Conservation (phyloP, 805 yeast genomes). For the Jamesozyma gamospora region DNA sequence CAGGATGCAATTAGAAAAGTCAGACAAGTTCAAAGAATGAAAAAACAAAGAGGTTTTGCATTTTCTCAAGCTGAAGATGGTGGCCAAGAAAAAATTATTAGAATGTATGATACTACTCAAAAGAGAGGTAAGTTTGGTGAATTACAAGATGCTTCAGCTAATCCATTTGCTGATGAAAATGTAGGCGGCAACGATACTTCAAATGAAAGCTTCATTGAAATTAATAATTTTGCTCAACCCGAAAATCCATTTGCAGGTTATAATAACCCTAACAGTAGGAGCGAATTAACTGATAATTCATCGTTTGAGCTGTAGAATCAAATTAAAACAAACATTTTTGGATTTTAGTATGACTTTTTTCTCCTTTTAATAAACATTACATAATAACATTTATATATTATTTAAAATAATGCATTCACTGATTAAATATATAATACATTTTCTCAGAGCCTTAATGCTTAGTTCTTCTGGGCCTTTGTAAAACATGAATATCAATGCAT, state of each 20-base stretch:
- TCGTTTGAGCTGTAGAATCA: slow-evolving; percentile 3
- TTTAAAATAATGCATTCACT: background rate
- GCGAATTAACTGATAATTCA: background rate
- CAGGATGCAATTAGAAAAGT: slow-evolving; percentile 95
- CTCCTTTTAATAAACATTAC: no score
- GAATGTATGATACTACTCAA: slow-evolving; percentile 92
- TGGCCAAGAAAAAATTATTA: slow-evolving; percentile 81
- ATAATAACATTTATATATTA: background rate
- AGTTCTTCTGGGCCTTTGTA: slow-evolving; percentile 25
- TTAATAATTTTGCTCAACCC: slow-evolving; percentile 1
- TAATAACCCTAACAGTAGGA: background rate
- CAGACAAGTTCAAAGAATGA: slow-evolving; percentile 95
- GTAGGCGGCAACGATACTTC: background rate
- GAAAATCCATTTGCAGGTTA: slow-evolving; percentile 13
- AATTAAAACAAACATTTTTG: background rate
- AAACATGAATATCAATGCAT: slow-evolving; percentile 23
- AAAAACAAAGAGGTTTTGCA: slow-evolving; percentile 97
- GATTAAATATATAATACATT: no score
- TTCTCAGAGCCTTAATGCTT: background rate
- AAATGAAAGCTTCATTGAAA: background rate
- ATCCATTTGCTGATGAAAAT: slow-evolving; percentile 22
- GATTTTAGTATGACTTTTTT: background rate
- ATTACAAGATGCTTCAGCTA: slow-evolving; percentile 34
- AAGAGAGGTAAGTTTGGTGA: slow-evolving; percentile 68
- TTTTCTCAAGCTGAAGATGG: slow-evolving; percentile 87